Evolutionary conservation across 148 eudicot genomes (phyloP), one percentile per base, ranked within the genome.

Genomic region (Persicaria maculosa): DNA sequence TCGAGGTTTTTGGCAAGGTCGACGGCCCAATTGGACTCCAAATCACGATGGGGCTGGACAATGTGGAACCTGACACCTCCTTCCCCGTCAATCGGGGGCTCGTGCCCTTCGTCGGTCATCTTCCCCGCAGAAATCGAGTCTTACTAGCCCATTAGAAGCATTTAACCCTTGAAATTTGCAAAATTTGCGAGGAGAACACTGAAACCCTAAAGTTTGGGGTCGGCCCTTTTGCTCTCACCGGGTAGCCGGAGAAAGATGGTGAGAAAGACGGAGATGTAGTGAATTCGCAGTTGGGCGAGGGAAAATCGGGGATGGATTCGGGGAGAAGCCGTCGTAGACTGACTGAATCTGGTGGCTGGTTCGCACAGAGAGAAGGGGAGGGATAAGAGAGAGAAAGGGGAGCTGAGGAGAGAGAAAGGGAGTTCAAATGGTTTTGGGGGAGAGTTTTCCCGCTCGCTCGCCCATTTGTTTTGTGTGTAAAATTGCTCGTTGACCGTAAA

Each of bases 1-100:
- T 94, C 93, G 19, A 94, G 89, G 48, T 84, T 88, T 75, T 90
- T 88, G 1, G 90, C 89, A 69, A 94, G 87, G 85, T 94, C 98
- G 12, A 93, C 93, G 8, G 81, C 92, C 95, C 95, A 91, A 78
- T 93, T 93, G 7, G 90, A 88, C 50, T 91, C 85, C 16, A 91
- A 84, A 69, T 93, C 98, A 22, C 98, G 86, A 67, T 62, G 95
- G 1, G 98, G 93, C 76, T 88, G 93, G 16, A 93, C 88, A 31
- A 80, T 74, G 14, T 82, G 89, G 52, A 91, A 67, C 59, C 83
- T 50, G 36, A 72, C 72, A 61, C 77, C 67, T 40, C 72, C 62
- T 31, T 52, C 76, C 65, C 57, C 53, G 25, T 74, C 78, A 48
- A 52, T 45, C 10, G 22, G 68, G 19, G 74, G 53, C 4, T 75